Conservation (phyloP, 768 basidiomycete genomes). For the Cystofilobasidium macerans region DNA sequence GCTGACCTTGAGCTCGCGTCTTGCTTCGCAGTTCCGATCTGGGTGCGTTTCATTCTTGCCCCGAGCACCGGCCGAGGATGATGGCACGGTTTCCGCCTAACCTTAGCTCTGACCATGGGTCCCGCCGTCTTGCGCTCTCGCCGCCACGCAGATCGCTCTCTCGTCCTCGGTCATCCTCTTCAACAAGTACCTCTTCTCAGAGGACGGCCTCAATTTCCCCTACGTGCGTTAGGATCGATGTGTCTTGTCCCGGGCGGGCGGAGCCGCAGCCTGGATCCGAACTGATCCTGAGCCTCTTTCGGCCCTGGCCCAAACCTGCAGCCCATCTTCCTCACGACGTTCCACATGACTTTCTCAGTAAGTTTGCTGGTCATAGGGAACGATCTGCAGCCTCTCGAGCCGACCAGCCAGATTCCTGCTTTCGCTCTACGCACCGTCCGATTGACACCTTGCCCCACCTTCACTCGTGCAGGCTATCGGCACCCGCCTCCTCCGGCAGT, state of each 20-base stretch:
- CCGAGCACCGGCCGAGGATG: background rate
- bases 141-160: slow-evolving; percentile 53
- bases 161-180: slow-evolving; percentile 87
- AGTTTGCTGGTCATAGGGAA: slow-evolving; percentile 76
- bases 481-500: slow-evolving; percentile 32
- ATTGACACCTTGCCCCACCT: too few species aligned
- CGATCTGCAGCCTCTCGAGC: too few species aligned
- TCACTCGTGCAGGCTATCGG: slow-evolving; percentile 31
- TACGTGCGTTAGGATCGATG: slow-evolving; percentile 17
- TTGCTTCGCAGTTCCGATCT: slow-evolving; percentile 14
- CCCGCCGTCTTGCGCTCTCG: background rate
- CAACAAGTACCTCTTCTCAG: slow-evolving; percentile 65
- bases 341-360: slow-evolving; percentile 37
- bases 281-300: background rate
- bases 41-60: background rate
- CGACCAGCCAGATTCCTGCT: too few species aligned
- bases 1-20: background rate
- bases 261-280: background rate
- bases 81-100: background rate
- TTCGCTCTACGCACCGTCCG: too few species aligned
- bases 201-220: slow-evolving; percentile 15
- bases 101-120: background rate
- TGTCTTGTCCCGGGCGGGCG: background rate
- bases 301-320: background rate
- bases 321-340: slow-evolving; percentile 25